These are phyloP conservation scores for Macadamia integrifolia DNA, from an alignment of 164 flowering plant genomes.

Conservation along the genomic window DNA sequence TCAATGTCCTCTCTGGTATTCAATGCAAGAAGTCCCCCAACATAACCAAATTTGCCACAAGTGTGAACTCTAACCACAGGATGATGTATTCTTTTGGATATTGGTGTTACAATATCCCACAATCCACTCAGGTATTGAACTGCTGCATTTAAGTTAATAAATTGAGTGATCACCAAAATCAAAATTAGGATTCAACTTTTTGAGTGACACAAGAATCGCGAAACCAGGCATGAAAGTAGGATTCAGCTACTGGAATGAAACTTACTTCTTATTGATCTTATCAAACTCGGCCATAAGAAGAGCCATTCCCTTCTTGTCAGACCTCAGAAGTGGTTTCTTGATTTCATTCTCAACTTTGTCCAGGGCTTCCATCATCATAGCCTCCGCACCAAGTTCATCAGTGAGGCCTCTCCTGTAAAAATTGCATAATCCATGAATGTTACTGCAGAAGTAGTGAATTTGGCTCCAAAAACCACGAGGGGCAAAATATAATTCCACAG, in stretches of 20 bases:
- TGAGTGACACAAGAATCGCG: neutral
- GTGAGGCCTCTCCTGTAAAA: conserved; percentile 75
- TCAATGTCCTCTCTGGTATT: no score
- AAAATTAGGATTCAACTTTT: no score
- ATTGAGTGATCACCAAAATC: no score
- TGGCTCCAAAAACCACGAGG: neutral
- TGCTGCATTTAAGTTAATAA: no score
- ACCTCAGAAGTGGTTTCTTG: conserved; percentile 86
- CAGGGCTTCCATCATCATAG: conserved; percentile 91
- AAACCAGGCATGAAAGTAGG: neutral
- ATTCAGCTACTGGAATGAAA: neutral
- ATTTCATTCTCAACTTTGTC: conserved; percentile 89
- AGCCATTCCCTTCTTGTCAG: conserved; percentile 85
- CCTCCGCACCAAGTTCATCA: conserved; percentile 85
- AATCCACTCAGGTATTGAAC: no score
- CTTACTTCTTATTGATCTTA: conserved; percentile 81
- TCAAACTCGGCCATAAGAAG: conserved; percentile 81
- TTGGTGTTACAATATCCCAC: no score
- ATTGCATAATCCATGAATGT: neutral
- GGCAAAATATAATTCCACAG: neutral
- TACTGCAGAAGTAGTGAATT: neutral
- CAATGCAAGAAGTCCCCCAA: no score
- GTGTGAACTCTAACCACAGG: no score
- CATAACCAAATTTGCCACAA: no score
- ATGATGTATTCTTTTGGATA: no score